These are phyloP conservation scores for Tritrichomonas foetus DNA, from an alignment of 208 protist genomes.

Conservation along the genomic window DNA sequence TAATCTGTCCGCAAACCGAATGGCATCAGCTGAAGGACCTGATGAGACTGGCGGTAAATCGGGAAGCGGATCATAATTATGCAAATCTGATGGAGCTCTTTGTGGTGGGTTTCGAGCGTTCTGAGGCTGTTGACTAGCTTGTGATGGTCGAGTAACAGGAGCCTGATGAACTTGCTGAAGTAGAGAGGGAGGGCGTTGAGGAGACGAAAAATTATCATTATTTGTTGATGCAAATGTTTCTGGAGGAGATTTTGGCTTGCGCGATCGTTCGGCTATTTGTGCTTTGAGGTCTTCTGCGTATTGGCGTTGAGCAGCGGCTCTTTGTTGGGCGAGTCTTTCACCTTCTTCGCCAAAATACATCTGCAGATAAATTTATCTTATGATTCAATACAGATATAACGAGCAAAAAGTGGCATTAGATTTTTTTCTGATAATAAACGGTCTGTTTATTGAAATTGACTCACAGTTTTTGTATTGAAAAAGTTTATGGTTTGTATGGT, in stretches of 20 bases:
- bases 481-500: too few relatives aligned
- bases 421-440: too few relatives aligned
- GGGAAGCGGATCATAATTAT: neutral
- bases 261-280: neutral
- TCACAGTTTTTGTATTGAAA: too few relatives aligned
- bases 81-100: neutral
- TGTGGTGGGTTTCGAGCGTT: neutral
- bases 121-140: too few relatives aligned
- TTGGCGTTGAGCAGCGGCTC: neutral
- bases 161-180: neutral
- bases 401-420: neutral
- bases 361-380: too few relatives aligned
- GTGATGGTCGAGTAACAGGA: neutral
- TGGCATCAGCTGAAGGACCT: neutral
- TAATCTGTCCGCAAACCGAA: neutral
- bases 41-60: neutral
- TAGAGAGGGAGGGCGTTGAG: neutral
- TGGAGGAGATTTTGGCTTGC: neutral
- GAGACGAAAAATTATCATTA: neutral
- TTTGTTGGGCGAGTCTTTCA: neutral
- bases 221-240: neutral
- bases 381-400: too few relatives aligned
- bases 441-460: too few relatives aligned
- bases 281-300: neutral
- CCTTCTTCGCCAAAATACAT: constrained; percentile 13